A percentile compares a stretch with the other conserved stretches of the same genome.
Evolutionary conservation across 164 flowering plant species (phyloP).

Genomic region (Sedum album): DNA sequence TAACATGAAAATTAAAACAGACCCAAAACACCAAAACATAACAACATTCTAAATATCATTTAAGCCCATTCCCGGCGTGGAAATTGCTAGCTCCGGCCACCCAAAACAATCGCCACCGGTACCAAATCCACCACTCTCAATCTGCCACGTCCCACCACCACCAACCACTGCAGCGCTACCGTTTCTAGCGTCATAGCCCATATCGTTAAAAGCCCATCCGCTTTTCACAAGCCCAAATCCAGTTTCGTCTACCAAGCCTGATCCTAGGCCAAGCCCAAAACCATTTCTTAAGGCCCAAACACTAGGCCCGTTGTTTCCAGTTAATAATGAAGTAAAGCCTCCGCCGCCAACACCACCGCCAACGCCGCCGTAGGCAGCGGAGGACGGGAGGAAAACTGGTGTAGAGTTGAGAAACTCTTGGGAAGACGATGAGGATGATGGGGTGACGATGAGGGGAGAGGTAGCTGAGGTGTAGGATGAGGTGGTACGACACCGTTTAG

Average conservation of each 20-base stretch:
- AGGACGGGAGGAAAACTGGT: neutral
- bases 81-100: constrained; percentile 58
- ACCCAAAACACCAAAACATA: neutral
- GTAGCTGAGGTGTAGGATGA: neutral
- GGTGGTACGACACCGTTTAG: constrained; percentile 1
- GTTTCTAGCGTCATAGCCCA: neutral
- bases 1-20: neutral
- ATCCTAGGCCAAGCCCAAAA: neutral
- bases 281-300: neutral
- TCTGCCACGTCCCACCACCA: constrained; percentile 6
- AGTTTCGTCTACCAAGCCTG: neutral
- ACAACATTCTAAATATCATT: constrained; percentile 13
- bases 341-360: neutral
- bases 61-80: constrained; percentile 41
- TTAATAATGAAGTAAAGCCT: neutral
- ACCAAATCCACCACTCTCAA: neutral
- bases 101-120: constrained; percentile 33
- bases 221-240: neutral
- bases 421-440: neutral
- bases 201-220: neutral
- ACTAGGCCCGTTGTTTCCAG: neutral
- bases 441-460: neutral
- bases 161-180: neutral
- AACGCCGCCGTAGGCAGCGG: neutral
- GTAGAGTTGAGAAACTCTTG: constrained; percentile 1